Evolutionary conservation across 768 basidiomycete genomes (phyloP).

Genomic region (Multifurca ochricompacta): DNA sequence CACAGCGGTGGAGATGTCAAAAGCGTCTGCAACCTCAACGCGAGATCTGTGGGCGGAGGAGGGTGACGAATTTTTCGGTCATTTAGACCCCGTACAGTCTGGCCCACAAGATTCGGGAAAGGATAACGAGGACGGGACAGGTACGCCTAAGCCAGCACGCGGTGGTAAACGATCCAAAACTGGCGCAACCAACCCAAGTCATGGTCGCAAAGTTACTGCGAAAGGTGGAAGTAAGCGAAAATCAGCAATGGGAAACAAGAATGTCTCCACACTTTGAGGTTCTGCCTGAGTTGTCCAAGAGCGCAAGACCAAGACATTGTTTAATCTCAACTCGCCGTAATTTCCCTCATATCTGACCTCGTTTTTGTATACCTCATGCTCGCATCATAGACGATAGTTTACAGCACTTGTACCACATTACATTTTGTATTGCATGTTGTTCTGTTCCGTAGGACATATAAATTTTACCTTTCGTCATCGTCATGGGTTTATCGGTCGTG

Average conservation of each 20-base stretch:
- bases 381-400: conserved; percentile 17
- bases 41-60: conserved; percentile 82
- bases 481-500: neutral
- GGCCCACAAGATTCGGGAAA: conserved; percentile 21
- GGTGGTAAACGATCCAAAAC: conserved; percentile 31
- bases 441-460: conserved; percentile 23
- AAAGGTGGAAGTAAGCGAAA: conserved; percentile 22
- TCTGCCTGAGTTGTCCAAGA: neutral
- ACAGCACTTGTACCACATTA: conserved; percentile 19
- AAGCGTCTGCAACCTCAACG: conserved; percentile 32
- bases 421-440: conserved; percentile 16
- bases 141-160: conserved; percentile 24
- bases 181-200: conserved; percentile 26
- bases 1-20: conserved; percentile 28
- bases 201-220: conserved; percentile 29
- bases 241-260: conserved; percentile 19
- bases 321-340: conserved; percentile 11
- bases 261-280: conserved; percentile 7
- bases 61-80: conserved; percentile 80
- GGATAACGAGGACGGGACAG: conserved; percentile 22
- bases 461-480: conserved; percentile 16
- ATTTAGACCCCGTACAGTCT: conserved; percentile 30
- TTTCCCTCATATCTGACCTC: conserved; percentile 5
- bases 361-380: conserved; percentile 13
- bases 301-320: conserved; percentile 8